phyloP scores from a whole-genome alignment of 306 rosid genomes.

The Senna siamea region DNA sequence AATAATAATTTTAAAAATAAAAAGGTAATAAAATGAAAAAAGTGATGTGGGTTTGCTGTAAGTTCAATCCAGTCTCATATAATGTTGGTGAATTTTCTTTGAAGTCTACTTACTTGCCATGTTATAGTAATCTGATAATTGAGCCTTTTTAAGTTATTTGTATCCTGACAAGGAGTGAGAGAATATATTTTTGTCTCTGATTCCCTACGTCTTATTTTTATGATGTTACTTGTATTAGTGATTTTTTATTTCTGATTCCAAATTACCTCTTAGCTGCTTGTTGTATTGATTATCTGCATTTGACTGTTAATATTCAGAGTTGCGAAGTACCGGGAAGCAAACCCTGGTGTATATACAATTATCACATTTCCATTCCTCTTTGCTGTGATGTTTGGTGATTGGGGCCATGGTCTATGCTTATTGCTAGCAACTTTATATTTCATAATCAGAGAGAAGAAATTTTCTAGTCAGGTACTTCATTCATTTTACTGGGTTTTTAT shows the following conservation, averaged over 20 bases:
- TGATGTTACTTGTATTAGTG: not conserved
- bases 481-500: slow-evolving; percentile 25
- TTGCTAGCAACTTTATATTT: slow-evolving; percentile 71
- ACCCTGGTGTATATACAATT: slow-evolving; percentile 77
- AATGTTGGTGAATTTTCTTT: too few relatives aligned
- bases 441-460: slow-evolving; percentile 62
- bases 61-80: too few relatives aligned
- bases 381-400: slow-evolving; percentile 89
- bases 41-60: not conserved
- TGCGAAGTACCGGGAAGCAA: slow-evolving; percentile 80
- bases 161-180: not conserved
- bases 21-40: not conserved
- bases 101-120: not conserved
- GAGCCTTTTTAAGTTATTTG: not conserved
- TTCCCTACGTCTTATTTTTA: slow-evolving; percentile 7
- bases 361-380: slow-evolving; percentile 86
- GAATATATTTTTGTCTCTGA: not conserved
- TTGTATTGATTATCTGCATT: slow-evolving; percentile 3
- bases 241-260: slow-evolving; percentile 27
- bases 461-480: slow-evolving; percentile 66
- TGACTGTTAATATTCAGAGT: slow-evolving; percentile 47
- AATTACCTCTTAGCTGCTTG: slow-evolving; percentile 12
- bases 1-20: too few relatives aligned
- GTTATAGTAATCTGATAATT: not conserved
- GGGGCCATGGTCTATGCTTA: slow-evolving; percentile 91